Conservation (phyloP, 1,284 basidiomycete species). For the Acaromyces ingoldii region DNA sequence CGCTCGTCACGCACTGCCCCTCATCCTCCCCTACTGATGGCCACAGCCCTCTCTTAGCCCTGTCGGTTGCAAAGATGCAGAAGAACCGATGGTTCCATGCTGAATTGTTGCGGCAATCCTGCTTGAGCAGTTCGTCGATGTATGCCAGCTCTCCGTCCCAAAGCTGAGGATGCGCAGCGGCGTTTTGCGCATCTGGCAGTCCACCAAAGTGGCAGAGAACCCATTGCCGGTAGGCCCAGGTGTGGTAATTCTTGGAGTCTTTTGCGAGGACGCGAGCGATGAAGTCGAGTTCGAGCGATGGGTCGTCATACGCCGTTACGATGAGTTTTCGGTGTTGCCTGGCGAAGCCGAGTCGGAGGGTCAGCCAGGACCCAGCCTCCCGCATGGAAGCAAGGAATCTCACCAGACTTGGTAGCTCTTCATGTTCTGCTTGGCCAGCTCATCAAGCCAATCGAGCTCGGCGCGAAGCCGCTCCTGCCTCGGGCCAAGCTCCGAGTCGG, state of each 20-base stretch:
- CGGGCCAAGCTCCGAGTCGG: background rate
- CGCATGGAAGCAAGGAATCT: conserved; percentile 1
- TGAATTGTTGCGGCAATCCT: conserved; percentile 89
- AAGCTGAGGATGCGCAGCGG: conserved; percentile 51
- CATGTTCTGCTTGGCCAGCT: conserved; percentile 38
- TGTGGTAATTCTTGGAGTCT: conserved; percentile 49
- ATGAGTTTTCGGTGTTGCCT: conserved; percentile 42
- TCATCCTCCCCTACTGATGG: conserved; percentile 53
- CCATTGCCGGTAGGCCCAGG: conserved; percentile 49
- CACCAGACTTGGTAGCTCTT: conserved; percentile 49
- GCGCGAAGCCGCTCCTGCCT: conserved; percentile 12
- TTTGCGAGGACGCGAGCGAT: conserved; percentile 18
- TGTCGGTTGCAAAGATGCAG: conserved; percentile 60
- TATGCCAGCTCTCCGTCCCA: conserved; percentile 76
- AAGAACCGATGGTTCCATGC: conserved; percentile 99
- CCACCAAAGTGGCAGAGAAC: conserved; percentile 42
- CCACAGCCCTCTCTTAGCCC: background rate
- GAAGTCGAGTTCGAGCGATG: conserved; percentile 33
- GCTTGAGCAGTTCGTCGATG: conserved; percentile 67
- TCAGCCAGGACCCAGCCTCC: background rate
- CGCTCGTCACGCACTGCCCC: too few relatives aligned
- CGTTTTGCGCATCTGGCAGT: conserved; percentile 1
- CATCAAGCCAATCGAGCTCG: conserved; percentile 36
- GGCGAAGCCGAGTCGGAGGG: background rate
- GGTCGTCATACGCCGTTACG: conserved; percentile 28